These are phyloP conservation scores for Candida palmyrensis DNA, from an alignment of 805 yeast species.

Conservation along the genomic window DNA sequence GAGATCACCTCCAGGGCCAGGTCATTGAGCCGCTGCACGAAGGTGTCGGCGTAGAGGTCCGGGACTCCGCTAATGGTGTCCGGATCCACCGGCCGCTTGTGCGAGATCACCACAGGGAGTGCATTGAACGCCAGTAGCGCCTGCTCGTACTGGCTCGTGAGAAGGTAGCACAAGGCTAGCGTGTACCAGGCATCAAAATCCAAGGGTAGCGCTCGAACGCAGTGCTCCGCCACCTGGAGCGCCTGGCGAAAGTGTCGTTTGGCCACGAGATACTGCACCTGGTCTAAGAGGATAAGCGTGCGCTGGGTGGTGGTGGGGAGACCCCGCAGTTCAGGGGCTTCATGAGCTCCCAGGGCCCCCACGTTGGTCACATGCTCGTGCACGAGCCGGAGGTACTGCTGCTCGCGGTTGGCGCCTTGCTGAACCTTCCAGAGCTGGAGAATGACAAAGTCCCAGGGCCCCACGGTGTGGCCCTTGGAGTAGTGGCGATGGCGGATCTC, in stretches of 20 bases:
- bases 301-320: conserved; percentile 45
- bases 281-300: conserved; percentile 54
- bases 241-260: conserved; percentile 56
- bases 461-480: conserved; percentile 2
- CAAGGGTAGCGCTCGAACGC: conserved; percentile 67
- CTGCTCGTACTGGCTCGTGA: conserved; percentile 46
- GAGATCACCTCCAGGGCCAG: conserved; percentile 19
- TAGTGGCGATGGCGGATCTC: conserved; percentile 18
- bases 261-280: conserved; percentile 56
- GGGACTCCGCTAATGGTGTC: conserved; percentile 17
- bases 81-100: conserved; percentile 19
- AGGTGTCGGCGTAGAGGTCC: conserved; percentile 20
- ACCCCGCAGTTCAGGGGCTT: too few species aligned
- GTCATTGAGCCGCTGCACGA: conserved; percentile 12
- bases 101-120: conserved; percentile 54
- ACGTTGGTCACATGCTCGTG: conserved; percentile 13
- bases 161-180: conserved; percentile 55
- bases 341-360: neutral
- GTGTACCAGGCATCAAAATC: conserved; percentile 72
- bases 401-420: conserved; percentile 16
- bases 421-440: conserved; percentile 19
- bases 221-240: conserved; percentile 48
- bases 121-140: conserved; percentile 71
- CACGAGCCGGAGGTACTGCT: conserved; percentile 17
- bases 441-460: conserved; percentile 21